These are phyloP conservation scores for Xylariales sp. DNA, from an alignment of 2,329 filamentous ascomycete genomes.

Conservation along the genomic window DNA sequence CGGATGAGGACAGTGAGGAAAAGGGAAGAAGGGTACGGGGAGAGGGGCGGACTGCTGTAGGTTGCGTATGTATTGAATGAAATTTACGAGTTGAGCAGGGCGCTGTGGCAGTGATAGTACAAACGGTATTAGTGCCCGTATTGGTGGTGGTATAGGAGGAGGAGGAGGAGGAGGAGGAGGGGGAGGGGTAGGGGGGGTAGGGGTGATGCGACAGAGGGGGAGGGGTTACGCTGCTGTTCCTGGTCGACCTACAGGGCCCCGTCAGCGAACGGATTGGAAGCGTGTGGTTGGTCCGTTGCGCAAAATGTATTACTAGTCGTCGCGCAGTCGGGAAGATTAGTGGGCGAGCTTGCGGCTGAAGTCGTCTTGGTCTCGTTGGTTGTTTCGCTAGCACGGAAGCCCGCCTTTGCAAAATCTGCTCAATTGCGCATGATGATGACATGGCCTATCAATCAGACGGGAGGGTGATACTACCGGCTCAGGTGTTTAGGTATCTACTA, in stretches of 20 bases:
- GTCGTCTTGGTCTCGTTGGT: conserved; percentile 26
- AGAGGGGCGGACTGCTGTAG: conserved; percentile 34
- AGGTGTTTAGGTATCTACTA: not conserved
- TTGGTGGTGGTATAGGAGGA: not conserved
- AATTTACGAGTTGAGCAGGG: conserved; percentile 37
- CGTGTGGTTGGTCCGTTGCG: conserved; percentile 47
- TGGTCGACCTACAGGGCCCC: conserved; percentile 40
- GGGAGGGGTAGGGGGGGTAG: conserved; percentile 43
- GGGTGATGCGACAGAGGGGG: conserved; percentile 40
- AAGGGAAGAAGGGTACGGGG: conserved; percentile 23
- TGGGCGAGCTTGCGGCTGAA: conserved; percentile 36
- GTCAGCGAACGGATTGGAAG: conserved; percentile 43
- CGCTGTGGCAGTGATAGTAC: conserved; percentile 6
- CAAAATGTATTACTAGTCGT: conserved; percentile 28
- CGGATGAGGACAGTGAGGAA: conserved; percentile 29
- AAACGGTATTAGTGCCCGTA: not conserved
- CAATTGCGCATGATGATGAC: conserved; percentile 30
- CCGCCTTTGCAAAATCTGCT: conserved; percentile 39
- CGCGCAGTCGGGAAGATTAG: conserved; percentile 17
- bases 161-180: conserved; percentile 32
- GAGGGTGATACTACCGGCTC: not conserved
- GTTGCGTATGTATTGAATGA: conserved; percentile 40
- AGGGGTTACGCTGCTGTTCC: conserved; percentile 46
- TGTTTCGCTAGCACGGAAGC: conserved; percentile 31
- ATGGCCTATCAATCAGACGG: conserved; percentile 6